A percentile compares a stretch with the other conserved stretches of the same genome.
phyloP scores from a whole-genome alignment of 352 stramenopile genomes.

The Phytophthora kernoviae region DNA sequence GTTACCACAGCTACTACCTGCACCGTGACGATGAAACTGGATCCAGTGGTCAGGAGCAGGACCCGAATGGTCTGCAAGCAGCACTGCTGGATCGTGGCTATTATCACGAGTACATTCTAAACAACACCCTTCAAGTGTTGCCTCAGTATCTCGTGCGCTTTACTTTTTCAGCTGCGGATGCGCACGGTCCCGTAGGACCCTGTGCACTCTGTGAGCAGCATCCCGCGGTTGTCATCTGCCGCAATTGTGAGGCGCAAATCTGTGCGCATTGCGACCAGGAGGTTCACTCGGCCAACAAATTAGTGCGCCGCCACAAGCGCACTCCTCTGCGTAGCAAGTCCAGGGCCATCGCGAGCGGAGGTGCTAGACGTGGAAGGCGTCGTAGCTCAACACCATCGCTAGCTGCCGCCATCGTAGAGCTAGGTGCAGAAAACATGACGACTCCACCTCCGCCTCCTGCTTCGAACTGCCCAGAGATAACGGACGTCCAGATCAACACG shows the following conservation, averaged over 20 bases:
- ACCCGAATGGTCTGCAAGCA: conserved; percentile 12
- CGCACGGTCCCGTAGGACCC: conserved; percentile 27
- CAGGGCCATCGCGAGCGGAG: conserved; percentile 18
- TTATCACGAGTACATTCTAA: conserved; percentile 81
- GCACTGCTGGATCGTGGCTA: conserved; percentile 43
- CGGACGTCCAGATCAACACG: conserved; percentile 34
- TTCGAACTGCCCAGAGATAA: conserved; percentile 8
- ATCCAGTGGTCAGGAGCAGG: conserved; percentile 11
- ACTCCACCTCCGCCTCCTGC: conserved; percentile 3
- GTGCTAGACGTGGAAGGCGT: conserved; percentile 30
- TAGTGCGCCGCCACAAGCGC: conserved; percentile 73
- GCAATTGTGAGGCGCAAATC: conserved; percentile 70
- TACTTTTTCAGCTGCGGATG: conserved; percentile 39
- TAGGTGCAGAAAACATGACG: conserved; percentile 4
- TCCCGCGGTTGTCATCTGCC: conserved; percentile 53
- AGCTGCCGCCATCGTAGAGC: conserved; percentile 20
- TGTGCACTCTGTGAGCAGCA: conserved; percentile 76
- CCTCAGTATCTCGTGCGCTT: conserved; percentile 79
- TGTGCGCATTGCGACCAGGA: conserved; percentile 69
- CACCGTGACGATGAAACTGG: conserved; percentile 15
- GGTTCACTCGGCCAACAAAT: conserved; percentile 83
- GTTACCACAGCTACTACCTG: conserved; percentile 81
- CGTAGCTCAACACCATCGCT: conserved; percentile 45
- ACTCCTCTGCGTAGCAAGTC: conserved; percentile 36
- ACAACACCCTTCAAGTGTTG: conserved; percentile 63